Base-by-base conservation (phyloP, 208 protist genomes). In the Leishmania guyanensis region DNA sequence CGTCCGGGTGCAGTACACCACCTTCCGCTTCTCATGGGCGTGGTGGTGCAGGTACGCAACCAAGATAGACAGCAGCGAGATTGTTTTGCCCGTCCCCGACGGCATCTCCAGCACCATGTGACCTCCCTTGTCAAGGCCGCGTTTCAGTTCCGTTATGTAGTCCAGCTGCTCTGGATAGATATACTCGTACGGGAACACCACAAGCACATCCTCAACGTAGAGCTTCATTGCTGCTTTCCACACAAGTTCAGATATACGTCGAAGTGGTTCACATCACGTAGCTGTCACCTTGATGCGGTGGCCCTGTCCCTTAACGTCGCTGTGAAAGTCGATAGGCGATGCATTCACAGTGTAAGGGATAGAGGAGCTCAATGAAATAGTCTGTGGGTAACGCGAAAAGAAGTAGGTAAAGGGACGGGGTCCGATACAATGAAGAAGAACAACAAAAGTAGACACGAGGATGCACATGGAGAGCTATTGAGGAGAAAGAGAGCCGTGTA, bases 1-100 rank as follows among this genome's bases (percentile, higher is more conserved):
- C 0, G 99, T 99, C 80, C 99, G 97, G n/a, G 99, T 99, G 87
- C 99, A 99, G 92, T 99, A 99, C 29, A 99, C 89, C 69, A 99
- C 93, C 87, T 99, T 99, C n/a, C 96, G 90, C 36, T 95, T 94
- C 66, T 98, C 95, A 64, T 94, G 73, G 8, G 95, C 92, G 81
- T 99, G 93, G 46, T 97, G 91, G 65, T 98, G 89, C 85, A 99
- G 85, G 82, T 99, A 99, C 14, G 95, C 94, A 29, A 98, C 92
- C 56, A 99, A 94, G n/a, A 99, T 95, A 2, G 98, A 98, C 10
- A 99, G 90, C 56, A 99, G 84, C n/a, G 99, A 98, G 56, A 99
- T 98, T 0, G 99, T 99, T 87, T 99, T 99, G 43, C 99, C 99
- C 0, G 99, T 99, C 64, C 99, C 99, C 26, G 97, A 99, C 20